These are phyloP conservation scores for Calvatia gigantea DNA, from an alignment of 768 basidiomycete species.

Conservation along the genomic window DNA sequence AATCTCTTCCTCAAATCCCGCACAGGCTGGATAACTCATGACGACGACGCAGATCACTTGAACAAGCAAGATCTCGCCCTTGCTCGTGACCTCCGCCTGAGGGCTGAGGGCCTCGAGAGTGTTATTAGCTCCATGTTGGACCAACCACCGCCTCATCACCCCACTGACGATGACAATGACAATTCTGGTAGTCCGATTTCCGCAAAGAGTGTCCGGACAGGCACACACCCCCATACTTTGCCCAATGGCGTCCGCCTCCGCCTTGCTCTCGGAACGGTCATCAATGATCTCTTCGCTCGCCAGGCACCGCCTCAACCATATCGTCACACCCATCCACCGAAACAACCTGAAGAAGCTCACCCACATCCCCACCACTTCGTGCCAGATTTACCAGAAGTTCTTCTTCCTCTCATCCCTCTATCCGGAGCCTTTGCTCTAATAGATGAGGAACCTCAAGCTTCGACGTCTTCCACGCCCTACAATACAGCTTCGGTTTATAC, in stretches of 20 bases:
- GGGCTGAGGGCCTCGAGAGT: slow-evolving; percentile 81
- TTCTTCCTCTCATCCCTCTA: slow-evolving; percentile 23
- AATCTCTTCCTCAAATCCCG: slow-evolving; percentile 47
- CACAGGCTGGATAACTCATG: slow-evolving; percentile 41
- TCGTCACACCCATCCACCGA: slow-evolving; percentile 26
- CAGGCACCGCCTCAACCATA: slow-evolving; percentile 55
- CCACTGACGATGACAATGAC: slow-evolving; percentile 50
- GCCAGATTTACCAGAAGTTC: slow-evolving; percentile 26
- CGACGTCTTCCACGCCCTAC: slow-evolving; percentile 11
- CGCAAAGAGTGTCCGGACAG: slow-evolving; percentile 32
- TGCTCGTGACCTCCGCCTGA: slow-evolving; percentile 61
- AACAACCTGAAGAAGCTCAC: slow-evolving; percentile 19
- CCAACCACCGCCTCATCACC: slow-evolving; percentile 66
- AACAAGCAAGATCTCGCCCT: slow-evolving; percentile 58
- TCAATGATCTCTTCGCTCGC: slow-evolving; percentile 81
- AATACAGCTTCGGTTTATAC: slow-evolving; percentile 16
- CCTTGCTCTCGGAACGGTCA: slow-evolving; percentile 68
- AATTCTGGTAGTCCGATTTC: slow-evolving; percentile 46
- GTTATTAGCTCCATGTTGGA: slow-evolving; percentile 79
- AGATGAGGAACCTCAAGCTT: slow-evolving; percentile 12
- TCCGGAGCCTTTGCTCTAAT: slow-evolving; percentile 25
- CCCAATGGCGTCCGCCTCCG: slow-evolving; percentile 82
- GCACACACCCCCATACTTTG: slow-evolving; percentile 53
- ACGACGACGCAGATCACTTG: slow-evolving; percentile 55
- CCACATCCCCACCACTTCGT: slow-evolving; percentile 21